Base-by-base conservation (phyloP, 768 basidiomycete genomes). In the Psilocybe sp. region DNA sequence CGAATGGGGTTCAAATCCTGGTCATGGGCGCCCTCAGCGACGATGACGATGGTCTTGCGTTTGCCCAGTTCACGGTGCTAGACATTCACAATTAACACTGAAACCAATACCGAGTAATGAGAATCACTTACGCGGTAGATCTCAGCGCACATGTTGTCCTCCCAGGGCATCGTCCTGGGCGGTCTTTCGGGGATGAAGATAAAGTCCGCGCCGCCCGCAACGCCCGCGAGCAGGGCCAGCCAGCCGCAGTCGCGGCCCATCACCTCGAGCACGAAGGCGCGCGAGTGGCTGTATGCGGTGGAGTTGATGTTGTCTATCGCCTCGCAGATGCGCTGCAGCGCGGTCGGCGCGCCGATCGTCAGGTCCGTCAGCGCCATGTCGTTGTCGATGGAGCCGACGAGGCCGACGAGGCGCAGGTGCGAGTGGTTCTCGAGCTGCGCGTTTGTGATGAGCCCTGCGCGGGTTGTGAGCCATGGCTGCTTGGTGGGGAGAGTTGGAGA, bases 201-300 rank as follows among this genome's bases (percentile, higher is more conserved):
- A 65, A 94, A 98, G 63, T 99, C 97, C 16, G 95, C 97, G 10
- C 96, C 97, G 42, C 83, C 82, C 86, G 89, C 90, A 44, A 98
- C 87, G 53, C 89, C 94, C 10, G 94, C 97, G 61, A 94, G 77
- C 18, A 98, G 75, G 2, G 97, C 94, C 14, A 98, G 76, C 97
- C 97, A 99, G n/a, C 97, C 97, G 68, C 97, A 98, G 65, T 98
- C 92, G 49, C 96, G 76, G n/a, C 97, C 97, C 97, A 98, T 99
- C 46, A 98, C 97, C 68, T 98, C 97, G 36, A 99, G 78, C 37
- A 99, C 95, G 67, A 99, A 99, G 0, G 97, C 97, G 50, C 97
- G 82, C 23, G 94, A 98, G 68, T 99, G 97, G 48, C 92, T 96
- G 55, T 80, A 81, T 6, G 97, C 97, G 7, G 97, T 98, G 4